Conservation (phyloP, 2,329 filamentous ascomycete genomes). For the Ceratocystis variospora region DNA sequence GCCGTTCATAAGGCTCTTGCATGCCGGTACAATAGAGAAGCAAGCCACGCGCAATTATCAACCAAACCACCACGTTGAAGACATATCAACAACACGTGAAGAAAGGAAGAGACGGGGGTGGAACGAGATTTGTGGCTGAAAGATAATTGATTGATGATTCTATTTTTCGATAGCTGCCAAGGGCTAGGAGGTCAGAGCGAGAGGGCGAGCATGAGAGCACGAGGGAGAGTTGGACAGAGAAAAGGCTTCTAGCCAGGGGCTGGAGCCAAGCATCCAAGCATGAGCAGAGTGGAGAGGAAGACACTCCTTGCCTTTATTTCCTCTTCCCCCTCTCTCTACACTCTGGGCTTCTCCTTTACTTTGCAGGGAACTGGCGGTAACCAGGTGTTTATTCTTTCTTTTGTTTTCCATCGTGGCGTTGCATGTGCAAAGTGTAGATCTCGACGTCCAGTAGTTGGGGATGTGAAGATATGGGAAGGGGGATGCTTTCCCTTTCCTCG, state of each 20-base stretch:
- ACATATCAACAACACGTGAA: not conserved
- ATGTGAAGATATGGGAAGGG: not conserved
- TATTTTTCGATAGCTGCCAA: not conserved
- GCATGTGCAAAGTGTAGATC: constrained; percentile 1
- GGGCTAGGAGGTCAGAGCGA: not conserved
- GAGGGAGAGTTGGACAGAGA: not conserved
- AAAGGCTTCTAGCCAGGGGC: not conserved
- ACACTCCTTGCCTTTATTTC: not conserved
- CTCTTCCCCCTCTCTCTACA: not conserved
- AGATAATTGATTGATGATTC: not conserved
- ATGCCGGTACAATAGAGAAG: not conserved
- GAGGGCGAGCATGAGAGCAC: not conserved
- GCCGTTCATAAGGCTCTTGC: not conserved
- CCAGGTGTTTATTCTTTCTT: not conserved
- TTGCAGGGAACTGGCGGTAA: not conserved
- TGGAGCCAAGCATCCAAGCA: not conserved
- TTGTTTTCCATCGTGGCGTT: not conserved
- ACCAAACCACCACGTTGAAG: not conserved
- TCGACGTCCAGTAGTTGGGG: not conserved
- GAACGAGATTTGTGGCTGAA: not conserved
- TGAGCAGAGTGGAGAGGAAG: not conserved
- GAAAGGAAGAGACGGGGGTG: not conserved
- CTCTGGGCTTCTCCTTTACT: not conserved
- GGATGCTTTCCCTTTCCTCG: not conserved
- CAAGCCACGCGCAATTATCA: not conserved